These are phyloP conservation scores for Hydrangea macrophylla DNA, from an alignment of 148 eudicot species.

Conservation along the genomic window DNA sequence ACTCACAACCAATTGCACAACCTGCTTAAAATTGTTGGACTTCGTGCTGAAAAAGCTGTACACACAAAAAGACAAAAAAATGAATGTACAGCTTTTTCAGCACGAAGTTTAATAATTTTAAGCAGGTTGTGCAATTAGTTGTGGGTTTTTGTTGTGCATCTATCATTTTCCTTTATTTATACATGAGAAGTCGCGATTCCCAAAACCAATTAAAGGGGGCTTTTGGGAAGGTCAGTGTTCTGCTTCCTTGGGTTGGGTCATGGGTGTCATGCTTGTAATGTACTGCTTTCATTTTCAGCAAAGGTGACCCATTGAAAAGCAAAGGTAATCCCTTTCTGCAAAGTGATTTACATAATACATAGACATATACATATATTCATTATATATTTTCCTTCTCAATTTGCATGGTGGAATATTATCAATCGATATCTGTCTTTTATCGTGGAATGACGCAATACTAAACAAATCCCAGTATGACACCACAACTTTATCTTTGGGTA, in stretches of 20 bases:
- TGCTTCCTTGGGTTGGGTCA: neutral
- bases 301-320: conserved; percentile 23
- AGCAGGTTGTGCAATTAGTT: too few species aligned
- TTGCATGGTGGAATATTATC: conserved; percentile 23
- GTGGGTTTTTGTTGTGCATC: too few species aligned
- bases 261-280: conserved; percentile 1
- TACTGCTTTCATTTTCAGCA: conserved; percentile 16
- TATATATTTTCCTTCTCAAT: conserved; percentile 6
- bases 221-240: conserved; percentile 4
- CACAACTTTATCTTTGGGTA: too few species aligned
- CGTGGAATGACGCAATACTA: neutral
- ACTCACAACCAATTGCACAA: too few species aligned
- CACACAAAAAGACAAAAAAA: too few species aligned
- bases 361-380: neutral
- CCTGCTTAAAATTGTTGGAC: too few species aligned
- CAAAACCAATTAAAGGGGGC: conserved; percentile 13
- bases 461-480: too few species aligned
- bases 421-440: conserved; percentile 19
- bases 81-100: too few species aligned
- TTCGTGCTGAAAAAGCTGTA: too few species aligned
- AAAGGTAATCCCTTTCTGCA: conserved; percentile 21
- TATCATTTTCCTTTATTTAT: too few species aligned
- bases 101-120: too few species aligned
- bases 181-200: conserved; percentile 22
- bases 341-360: conserved; percentile 10